phyloP scores from a whole-genome alignment of 1,284 basidiomycete genomes.

The Heimioporus punctisporus region DNA sequence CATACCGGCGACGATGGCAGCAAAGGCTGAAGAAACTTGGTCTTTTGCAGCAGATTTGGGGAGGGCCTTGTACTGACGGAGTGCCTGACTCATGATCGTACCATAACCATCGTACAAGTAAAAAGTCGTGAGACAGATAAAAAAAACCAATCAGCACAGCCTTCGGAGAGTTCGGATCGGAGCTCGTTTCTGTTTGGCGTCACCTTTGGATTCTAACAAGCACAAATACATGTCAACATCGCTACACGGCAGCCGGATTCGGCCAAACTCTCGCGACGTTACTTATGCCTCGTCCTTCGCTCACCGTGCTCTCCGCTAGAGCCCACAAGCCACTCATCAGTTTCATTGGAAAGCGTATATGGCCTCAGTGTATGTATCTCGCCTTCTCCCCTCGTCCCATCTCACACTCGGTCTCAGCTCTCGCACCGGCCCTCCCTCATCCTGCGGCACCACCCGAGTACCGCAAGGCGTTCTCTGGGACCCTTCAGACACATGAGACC shows the following conservation, averaged over 20 bases:
- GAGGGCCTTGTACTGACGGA: conserved; percentile 22
- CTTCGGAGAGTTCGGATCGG: conserved; percentile 4
- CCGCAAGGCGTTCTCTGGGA: conserved; percentile 62
- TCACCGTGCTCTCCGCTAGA: conserved; percentile 32
- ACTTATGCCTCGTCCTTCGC: conserved; percentile 19
- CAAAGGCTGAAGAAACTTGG: conserved; percentile 7
- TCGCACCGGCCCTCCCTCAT: conserved; percentile 67
- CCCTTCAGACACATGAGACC: conserved; percentile 47
- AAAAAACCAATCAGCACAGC: conserved; percentile 16
- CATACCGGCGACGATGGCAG: conserved; percentile 18
- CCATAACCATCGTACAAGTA: conserved; percentile 1
- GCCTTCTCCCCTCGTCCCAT: neutral
- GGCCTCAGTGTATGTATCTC: conserved; percentile 52
- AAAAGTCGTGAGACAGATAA: too few species aligned
- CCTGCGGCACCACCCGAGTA: conserved; percentile 77
- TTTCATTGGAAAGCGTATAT: conserved; percentile 75
- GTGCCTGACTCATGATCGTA: conserved; percentile 16
- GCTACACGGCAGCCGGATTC: conserved; percentile 2
- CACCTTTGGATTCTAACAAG: conserved; percentile 23
- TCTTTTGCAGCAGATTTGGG: conserved; percentile 6
- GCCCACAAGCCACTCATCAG: conserved; percentile 73
- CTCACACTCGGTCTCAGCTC: conserved; percentile 41
- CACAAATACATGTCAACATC: conserved; percentile 17
- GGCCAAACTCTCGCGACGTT: neutral
- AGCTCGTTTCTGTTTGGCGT: conserved; percentile 19